Base-by-base conservation (phyloP, 2,329 filamentous ascomycete genomes). In the Cladosporium halotolerans region DNA sequence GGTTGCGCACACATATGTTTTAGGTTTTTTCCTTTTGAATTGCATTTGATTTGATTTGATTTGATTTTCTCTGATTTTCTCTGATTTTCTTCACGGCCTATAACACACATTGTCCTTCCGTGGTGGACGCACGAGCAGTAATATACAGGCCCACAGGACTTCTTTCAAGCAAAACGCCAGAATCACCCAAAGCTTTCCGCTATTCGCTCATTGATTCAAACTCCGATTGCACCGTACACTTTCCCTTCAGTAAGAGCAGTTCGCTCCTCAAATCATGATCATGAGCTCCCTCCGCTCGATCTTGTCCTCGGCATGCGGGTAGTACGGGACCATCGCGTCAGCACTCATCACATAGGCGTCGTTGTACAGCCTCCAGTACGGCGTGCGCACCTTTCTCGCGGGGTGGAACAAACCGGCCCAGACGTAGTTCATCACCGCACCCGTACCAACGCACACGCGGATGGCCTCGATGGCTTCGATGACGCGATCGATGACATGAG, bases 371-470 rank as follows among this genome's bases (percentile, higher is more conserved):
- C 93, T 80, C 92, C 93, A 99, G 74, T 97, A 99, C 16, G 95
- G 93, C 58, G 83, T 85, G 57, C 93, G 82, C 51, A 99, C 93
- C 74, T 97, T 97, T 58, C 93, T 82, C 3, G 93, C 93, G 0
- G 93, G 92, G 68, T 99, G 95, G 79, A 99, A 99, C 14, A 99
- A 77, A 14, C 93, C 93, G 0, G 93, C 92, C 91, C 91, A 97
- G 56, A 97, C 86, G 70, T 99, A 99, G 74, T 99, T 99, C 80
- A 99, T 86, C 34, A 96, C 89, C 18, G 95, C 76, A 2, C 93
- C 93, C 0, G 90, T 89, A 0, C 93, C 93, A 42, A 97, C 86
- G 0, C 92, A 90, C 77, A 96, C 89, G 45, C 93, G 84, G 58
- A 99, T 88, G 38, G 91, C 93, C 70, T 97, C 93, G 61, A 99